Evolutionary conservation across 768 basidiomycete genomes (phyloP), one percentile per base, ranked within the genome.

Genomic region (Phallus indusiatus): DNA sequence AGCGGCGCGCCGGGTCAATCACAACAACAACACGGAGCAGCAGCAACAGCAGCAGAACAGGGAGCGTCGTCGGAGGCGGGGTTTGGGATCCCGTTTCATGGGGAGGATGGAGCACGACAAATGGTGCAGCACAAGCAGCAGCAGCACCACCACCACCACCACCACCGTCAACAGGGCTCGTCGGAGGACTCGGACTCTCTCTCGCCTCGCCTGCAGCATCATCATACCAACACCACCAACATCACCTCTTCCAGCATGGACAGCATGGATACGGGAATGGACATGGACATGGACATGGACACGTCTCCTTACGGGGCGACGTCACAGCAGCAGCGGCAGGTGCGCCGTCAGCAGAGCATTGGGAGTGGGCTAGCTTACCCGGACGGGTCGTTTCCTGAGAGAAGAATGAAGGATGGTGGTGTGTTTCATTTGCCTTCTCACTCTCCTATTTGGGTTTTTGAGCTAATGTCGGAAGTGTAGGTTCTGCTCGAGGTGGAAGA

Each of bases 201-300:
- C 24, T 35, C 55, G 55, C 57, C 28, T 51, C 57, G 24, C 48
- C 57, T 18, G 21, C 42, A 24, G 77, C 12, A 74, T 51, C 28
- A 20, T 50, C 49, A 28, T 12, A 50, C 24, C 49, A 50, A 20
- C 49, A 50, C 18, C 18, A 28, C 28, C 12, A 22, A 2, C 28
- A 22, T 4, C 50, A 51, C 21, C 8, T 22, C 21, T 6, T 34
- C 50, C 50, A 51, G 20, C 21, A 22, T 18, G 50, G 50, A 34
- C 21, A 51, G 20, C 21, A 51, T 51, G 50, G 50, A 34, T 16
- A 51, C 18, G 50, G 49, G n/a, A 7, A 50, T 28, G 49, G 49
- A 20, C n/a, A 20, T n/a, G 49, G 49, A n/a, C 8, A 50, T 50
- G 49, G 21, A 20, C 28, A 22, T 34, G 50, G 21, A 16, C 50